Evolutionary conservation across 148 eudicot species (phyloP), one percentile per base, ranked within the genome.

Genomic region (Nyssa sinensis): DNA sequence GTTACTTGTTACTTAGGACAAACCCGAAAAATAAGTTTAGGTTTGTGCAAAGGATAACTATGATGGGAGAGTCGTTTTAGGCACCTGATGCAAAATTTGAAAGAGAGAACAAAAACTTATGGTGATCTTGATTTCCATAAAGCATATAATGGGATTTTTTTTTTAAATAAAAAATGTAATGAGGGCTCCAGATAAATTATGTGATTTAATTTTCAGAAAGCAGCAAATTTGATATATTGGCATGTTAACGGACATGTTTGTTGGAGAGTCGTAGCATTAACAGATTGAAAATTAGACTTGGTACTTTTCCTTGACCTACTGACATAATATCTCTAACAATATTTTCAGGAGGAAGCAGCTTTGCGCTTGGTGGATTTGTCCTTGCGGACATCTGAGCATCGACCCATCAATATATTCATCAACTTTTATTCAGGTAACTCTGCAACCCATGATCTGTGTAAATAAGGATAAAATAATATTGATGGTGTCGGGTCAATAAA

Each of bases 341-440:
- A 23, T 73, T 74, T 73, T 78, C 82, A 94, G 98, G 96, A 94
- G 68, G 98, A 94, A 84, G 80, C 96, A 33, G 97, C 97, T 72
- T 57, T 85, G 77, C 98, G 97, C 25, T 75, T 87, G 86, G 91
- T 83, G 69, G 91, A 94, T 60, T 75, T 96, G 34, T 85, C 89
- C 73, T 55, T 86, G 75, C 85, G 81, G 75, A 85, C 97, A 73
- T 87, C 97, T 17, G 96, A 94, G 65, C 87, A 94, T 77, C 82
- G 98, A 60, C 98, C 96, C 63, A 89, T 94, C 69, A 94, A 81
- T 76, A 74, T 94, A 37, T 94, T 92, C 78, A 86, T 94, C 34
- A 90, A 89, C 64, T 94, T 88, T 77, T 94, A 94, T 85, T 92
- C 98, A 85, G 97, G 98, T 92, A 78, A 24, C 29, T 67, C 70